Base-by-base conservation (phyloP, 2,329 filamentous ascomycete species). In the Xylariaceae sp. region DNA sequence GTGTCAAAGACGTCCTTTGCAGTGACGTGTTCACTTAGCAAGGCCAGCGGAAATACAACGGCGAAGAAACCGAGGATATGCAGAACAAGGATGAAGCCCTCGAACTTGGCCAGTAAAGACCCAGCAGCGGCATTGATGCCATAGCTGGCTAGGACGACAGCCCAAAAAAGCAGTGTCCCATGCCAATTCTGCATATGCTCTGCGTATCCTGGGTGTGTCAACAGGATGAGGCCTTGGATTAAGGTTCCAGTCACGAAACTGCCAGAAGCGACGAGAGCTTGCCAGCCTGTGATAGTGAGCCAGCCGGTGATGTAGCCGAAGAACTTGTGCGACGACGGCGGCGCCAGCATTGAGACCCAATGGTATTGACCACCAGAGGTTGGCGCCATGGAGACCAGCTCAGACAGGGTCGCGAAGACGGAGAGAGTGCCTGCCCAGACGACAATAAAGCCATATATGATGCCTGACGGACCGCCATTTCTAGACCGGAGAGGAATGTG, bases 371-470 rank as follows among this genome's bases (percentile, higher is more conserved):
- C 55, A 6, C 51, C 55, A 2, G 57, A 54, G 1, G 47, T 54
- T 4, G 50, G 55, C 7, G 53, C 65, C 65, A 75, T 69, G 4
- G 70, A 73, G 1, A 67, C 70, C 27, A 74, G 54, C 49, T 76
- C 72, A 1, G 67, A 68, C 36, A 75, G 68, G 14, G 71, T 69
- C 0, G 67, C 69, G 50, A 73, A 74, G 4, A 53, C 65, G 0
- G 65, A 72, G 43, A 79, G 53, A 0, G 71, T 77, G 1, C 69
- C 71, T 16, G 63, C 55, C 72, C 73, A 77, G 16, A 74, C 70
- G 37, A 77, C 69, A 23, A 78, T 66, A 59, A 71, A 79, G 38
- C 73, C 73, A 51, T 75, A 77, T 8, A 77, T 57, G 6, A 75
- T 60, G 4, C 75, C 74, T 1, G 71, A 67, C 11, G 74, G 70